phyloP scores from a whole-genome alignment of 1,284 basidiomycete genomes.

The Athelia psychrophila region DNA sequence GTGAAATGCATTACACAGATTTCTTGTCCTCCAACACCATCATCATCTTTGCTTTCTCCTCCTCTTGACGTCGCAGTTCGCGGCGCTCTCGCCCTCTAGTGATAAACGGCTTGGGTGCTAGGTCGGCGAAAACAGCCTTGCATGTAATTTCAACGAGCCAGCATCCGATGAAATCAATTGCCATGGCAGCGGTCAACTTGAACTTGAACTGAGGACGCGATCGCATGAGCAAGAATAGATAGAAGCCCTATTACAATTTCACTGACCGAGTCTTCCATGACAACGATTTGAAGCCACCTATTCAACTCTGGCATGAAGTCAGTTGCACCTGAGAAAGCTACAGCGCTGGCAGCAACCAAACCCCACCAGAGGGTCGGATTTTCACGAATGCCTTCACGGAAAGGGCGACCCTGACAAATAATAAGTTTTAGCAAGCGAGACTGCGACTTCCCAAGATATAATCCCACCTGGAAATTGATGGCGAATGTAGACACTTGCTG shows the following conservation, averaged over 20 bases:
- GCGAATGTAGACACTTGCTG: conserved; percentile 97
- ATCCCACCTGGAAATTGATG: conserved; percentile 86
- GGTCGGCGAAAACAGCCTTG: conserved; percentile 86
- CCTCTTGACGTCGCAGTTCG: conserved; percentile 35
- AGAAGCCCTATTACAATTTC: neutral
- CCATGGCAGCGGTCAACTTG: conserved; percentile 77
- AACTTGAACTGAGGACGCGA: conserved; percentile 70
- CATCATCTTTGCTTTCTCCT: conserved; percentile 15
- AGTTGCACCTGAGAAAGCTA: conserved; percentile 91
- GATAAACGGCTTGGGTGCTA: conserved; percentile 84
- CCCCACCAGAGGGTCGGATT: conserved; percentile 92
- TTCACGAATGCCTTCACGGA: conserved; percentile 94
- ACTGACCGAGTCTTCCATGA: conserved; percentile 77
- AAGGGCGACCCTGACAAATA: conserved; percentile 74
- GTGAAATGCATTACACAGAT: too few relatives aligned
- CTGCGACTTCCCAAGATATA: conserved; percentile 2
- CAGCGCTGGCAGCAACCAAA: conserved; percentile 79
- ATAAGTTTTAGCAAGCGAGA: neutral
- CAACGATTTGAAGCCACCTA: conserved; percentile 95
- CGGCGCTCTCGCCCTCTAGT: conserved; percentile 80
- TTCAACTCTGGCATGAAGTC: conserved; percentile 96
- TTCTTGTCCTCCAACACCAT: conserved; percentile 16
- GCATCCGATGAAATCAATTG: conserved; percentile 87
- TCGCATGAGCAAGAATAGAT: conserved; percentile 1
- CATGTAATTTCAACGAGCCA: conserved; percentile 81